Evolutionary conservation across 1,284 basidiomycete genomes (phyloP), one percentile per base, ranked within the genome.

Genomic region (Hortiboletus rubellus): DNA sequence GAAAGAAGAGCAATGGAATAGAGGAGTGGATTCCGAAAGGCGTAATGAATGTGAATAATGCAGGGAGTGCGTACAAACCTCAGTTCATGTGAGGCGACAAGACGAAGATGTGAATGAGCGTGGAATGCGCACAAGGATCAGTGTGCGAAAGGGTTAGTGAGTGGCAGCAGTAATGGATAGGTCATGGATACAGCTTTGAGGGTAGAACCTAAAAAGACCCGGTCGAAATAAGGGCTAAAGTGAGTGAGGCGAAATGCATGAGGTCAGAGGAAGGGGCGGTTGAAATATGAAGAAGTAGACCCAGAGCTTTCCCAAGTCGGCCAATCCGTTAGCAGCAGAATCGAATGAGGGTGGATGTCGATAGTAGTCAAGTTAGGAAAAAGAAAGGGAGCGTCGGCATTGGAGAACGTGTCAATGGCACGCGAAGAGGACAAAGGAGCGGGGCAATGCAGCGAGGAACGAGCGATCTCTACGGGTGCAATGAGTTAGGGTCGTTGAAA

Each of bases 61-160:
- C 31, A 30, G 11, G 30, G 30, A 18, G 48, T 52, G 45, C 30
- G 31, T 57, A 66, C 58, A 63, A 34, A 22, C 44, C 50, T 55
- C 37, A n/a, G 46, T 22, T 17, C n/a, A 15, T 15, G 33, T 22
- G 40, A 52, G 36, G 38, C 38, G 46, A 44, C 18, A 30, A 47
- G 40, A 38, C n/a, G 24, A 45, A 50, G 46, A 40, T 3, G 17
- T 22, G 47, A 66, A 57, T 48, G 50, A 66, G 54, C 18, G 47
- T 60, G 12, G 41, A 50, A 44, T 34, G 18, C 22, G 48, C 47
- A 50, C 44, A 22, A 17, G 12, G 5, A 45, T 45, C 44, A 24
- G 38, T 33, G 40, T 31, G 37, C 34, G 37, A 50, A 54, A 30
- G 15, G n/a, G 46, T 47, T 6, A 54, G 52, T 22, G 51, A 58